Percentiles rank a stretch among this genome's conserved stretches.
Conservation (phyloP, 495 filamentous ascomycete genomes). For the Tuber microsphaerosporum region DNA sequence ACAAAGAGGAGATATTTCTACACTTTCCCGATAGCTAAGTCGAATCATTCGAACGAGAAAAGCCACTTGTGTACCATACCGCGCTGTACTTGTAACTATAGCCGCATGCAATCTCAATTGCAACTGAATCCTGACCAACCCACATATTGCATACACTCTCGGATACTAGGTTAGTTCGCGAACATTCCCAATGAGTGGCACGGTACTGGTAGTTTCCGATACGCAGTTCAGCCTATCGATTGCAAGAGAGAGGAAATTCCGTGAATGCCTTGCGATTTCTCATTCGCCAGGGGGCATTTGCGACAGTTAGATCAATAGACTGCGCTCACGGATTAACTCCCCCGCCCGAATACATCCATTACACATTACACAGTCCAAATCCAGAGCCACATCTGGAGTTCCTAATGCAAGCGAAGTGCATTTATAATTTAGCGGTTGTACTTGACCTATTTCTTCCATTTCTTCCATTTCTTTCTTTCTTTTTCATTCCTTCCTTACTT, state of each 20-base stretch:
- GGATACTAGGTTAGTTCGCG: too few species aligned
- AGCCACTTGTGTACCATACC: background rate
- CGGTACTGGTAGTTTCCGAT: too few species aligned
- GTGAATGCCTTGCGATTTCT: too few species aligned
- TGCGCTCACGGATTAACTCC: too few species aligned
- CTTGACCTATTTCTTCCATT: background rate
- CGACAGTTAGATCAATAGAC: too few species aligned
- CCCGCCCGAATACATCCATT: background rate
- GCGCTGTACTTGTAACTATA: background rate
- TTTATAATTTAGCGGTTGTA: background rate
- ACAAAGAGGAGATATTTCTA: background rate
- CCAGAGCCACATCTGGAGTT: background rate
- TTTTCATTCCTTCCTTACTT: background rate
- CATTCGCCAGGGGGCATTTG: too few species aligned
- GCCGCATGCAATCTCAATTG: background rate
- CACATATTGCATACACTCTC: background rate
- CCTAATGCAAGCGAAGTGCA: background rate
- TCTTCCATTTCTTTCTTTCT: background rate
- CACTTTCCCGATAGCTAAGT: background rate
- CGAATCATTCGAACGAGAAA: background rate
- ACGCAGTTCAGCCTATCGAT: too few species aligned
- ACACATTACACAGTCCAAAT: background rate
- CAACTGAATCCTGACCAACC: background rate
- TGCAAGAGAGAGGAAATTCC: too few species aligned
- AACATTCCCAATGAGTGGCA: too few species aligned